These are phyloP conservation scores for Cercophora sp. DNA, from an alignment of 495 filamentous ascomycete species.

Conservation along the genomic window DNA sequence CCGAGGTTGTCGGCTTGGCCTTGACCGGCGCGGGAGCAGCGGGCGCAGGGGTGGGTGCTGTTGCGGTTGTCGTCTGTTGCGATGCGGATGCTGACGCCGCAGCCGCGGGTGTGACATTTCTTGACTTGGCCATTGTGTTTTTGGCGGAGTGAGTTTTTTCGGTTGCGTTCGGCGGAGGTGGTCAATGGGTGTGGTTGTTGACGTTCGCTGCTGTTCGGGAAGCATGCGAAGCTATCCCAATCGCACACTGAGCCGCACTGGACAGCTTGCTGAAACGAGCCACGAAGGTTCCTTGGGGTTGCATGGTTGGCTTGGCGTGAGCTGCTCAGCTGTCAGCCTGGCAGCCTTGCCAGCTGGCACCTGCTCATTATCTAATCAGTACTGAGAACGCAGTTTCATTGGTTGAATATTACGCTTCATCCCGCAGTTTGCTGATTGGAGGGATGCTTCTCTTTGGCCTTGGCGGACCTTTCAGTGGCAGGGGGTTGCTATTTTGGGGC, in stretches of 20 bases:
- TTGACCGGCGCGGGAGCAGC: slow-evolving; percentile 12
- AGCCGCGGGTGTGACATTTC: slow-evolving; percentile 9
- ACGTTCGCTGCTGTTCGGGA: neutral
- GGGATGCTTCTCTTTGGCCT: no score
- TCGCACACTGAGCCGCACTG: no score
- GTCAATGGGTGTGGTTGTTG: neutral
- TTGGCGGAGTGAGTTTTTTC: neutral
- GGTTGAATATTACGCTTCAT: neutral
- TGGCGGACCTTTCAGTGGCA: no score
- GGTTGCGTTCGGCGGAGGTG: neutral
- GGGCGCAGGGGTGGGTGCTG: slow-evolving; percentile 1
- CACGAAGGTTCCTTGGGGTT: slow-evolving; percentile 41
- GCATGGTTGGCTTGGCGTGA: no score
- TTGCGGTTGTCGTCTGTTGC: slow-evolving; percentile 2
- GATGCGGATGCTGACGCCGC: slow-evolving; percentile 12
- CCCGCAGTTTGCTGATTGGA: no score
- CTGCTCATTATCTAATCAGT: neutral
- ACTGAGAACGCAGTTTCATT: slow-evolving; percentile 1
- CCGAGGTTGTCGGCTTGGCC: slow-evolving; percentile 22
- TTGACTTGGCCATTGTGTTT: slow-evolving; percentile 7
- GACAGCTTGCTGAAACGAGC: slow-evolving; percentile 30
- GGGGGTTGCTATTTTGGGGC: slow-evolving; percentile 6
- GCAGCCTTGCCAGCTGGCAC: slow-evolving; percentile 1
- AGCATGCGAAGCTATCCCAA: neutral
- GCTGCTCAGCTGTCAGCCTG: neutral